These are phyloP conservation scores for Afroboletus lepidellus DNA, from an alignment of 1,284 basidiomycete species.

Conservation along the genomic window DNA sequence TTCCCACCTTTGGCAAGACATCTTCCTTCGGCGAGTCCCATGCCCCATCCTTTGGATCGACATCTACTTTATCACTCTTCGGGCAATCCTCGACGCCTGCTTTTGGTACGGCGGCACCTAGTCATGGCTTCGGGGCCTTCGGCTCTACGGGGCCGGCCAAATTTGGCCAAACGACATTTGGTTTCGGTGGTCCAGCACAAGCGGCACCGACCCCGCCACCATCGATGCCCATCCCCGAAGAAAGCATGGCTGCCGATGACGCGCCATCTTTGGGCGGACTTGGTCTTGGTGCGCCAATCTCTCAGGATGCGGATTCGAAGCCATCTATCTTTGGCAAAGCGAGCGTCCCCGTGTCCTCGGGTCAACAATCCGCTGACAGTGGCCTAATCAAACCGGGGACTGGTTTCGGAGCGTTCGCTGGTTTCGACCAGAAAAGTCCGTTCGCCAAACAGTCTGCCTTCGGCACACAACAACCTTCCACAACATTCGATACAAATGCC, in stretches of 20 bases:
- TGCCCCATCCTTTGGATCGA: background rate
- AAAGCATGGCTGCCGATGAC: constrained; percentile 40
- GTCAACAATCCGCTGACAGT: constrained; percentile 13
- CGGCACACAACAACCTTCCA: constrained; percentile 5
- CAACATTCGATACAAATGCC: constrained; percentile 10
- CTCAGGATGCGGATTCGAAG: constrained; percentile 27
- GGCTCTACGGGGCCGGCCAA: constrained; percentile 27
- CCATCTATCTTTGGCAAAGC: constrained; percentile 38
- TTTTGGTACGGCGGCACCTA: constrained; percentile 5
- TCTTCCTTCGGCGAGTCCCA: constrained; percentile 33
- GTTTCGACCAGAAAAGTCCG: constrained; percentile 28
- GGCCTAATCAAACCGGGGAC: constrained; percentile 37
- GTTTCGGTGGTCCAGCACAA: constrained; percentile 18
- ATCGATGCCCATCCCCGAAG: constrained; percentile 29
- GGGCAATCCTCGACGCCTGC: background rate
- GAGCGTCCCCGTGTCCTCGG: constrained; percentile 8
- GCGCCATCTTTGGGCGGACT: constrained; percentile 35
- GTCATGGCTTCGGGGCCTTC: constrained; percentile 35
- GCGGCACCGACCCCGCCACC: constrained; percentile 3
- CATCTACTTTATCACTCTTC: background rate
- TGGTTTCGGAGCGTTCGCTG: constrained; percentile 41
- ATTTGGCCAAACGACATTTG: constrained; percentile 37
- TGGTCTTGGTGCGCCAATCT: constrained; percentile 36
- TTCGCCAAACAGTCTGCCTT: constrained; percentile 26
- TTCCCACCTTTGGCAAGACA: constrained; percentile 21